A percentile compares a stretch with the other conserved stretches of the same genome.
These are phyloP conservation scores for Pseudogymnoascus sp. DNA, from an alignment of 2,329 filamentous ascomycete species.

Conservation along the genomic window DNA sequence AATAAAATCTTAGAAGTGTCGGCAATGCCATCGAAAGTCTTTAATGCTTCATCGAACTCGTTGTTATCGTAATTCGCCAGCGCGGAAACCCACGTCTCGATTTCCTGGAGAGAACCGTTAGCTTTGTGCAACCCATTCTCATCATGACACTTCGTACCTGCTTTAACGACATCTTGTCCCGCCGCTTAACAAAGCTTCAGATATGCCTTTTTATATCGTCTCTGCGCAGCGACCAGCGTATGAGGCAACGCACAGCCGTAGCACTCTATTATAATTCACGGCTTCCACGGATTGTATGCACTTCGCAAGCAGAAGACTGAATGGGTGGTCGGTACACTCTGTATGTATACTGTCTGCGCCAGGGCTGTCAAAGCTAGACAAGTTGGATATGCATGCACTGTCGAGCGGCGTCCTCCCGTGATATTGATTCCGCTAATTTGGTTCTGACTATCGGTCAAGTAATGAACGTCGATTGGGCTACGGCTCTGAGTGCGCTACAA, in stretches of 20 bases:
- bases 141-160: background rate
- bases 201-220: background rate
- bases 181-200: background rate
- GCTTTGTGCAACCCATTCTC: background rate
- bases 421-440: conserved; percentile 6
- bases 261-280: background rate
- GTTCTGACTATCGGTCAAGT: background rate
- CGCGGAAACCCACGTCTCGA: conserved; percentile 95
- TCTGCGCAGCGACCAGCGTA: background rate
- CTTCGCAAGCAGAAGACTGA: background rate
- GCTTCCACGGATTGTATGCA: background rate
- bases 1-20: conserved; percentile 98
- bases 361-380: conserved; percentile 1
- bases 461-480: conserved; percentile 6
- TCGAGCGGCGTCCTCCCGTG: background rate
- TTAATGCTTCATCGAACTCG: conserved; percentile 85
- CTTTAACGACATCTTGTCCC: conserved; percentile 2
- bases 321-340: background rate
- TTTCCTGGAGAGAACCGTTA: conserved; percentile 54
- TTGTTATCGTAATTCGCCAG: conserved; percentile 91
- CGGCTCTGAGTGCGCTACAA: background rate
- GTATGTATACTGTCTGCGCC: background rate
- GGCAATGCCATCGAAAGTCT: conserved; percentile 74
- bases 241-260: background rate
- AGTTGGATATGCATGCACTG: background rate